Evolutionary conservation across 1,284 basidiomycete genomes (phyloP).

Genomic region (Xanthoconium separans): DNA sequence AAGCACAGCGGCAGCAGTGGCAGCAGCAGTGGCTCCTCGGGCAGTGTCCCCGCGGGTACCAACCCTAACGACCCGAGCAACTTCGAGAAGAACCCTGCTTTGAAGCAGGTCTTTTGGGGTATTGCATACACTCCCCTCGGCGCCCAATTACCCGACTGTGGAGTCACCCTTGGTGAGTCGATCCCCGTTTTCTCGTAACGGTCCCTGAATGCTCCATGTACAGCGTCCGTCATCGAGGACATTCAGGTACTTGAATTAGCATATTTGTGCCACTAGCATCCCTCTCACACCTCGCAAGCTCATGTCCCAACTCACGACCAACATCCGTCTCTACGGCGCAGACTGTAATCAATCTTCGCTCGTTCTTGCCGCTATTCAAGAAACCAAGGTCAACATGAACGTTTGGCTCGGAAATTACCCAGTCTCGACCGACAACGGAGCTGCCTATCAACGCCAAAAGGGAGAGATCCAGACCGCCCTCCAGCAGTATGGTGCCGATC

Average conservation of each 20-base stretch:
- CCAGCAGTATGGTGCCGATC: conserved; percentile 73
- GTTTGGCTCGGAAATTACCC: conserved; percentile 87
- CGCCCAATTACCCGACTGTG: conserved; percentile 50
- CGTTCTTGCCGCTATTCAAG: conserved; percentile 77
- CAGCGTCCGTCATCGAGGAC: conserved; percentile 47
- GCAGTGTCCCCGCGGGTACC: conserved; percentile 35
- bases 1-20: conserved; percentile 19
- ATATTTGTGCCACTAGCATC: not conserved
- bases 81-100: conserved; percentile 58
- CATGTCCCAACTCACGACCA: conserved; percentile 57
- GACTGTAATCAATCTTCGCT: conserved; percentile 59
- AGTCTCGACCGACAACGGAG: conserved; percentile 56
- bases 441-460: conserved; percentile 74
- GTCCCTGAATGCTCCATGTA: conserved; percentile 12
- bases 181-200: not conserved
- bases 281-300: conserved; percentile 36
- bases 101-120: conserved; percentile 68
- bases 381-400: conserved; percentile 85
- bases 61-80: conserved; percentile 60
- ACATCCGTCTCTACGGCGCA: conserved; percentile 57
- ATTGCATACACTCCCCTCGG: conserved; percentile 73
- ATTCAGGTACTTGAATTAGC: conserved; percentile 40
- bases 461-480: conserved; percentile 66
- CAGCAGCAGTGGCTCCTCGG: not conserved
- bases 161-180: conserved; percentile 44